phyloP scores from a whole-genome alignment of 306 rosid species.

The Erythrophleum fordii region DNA sequence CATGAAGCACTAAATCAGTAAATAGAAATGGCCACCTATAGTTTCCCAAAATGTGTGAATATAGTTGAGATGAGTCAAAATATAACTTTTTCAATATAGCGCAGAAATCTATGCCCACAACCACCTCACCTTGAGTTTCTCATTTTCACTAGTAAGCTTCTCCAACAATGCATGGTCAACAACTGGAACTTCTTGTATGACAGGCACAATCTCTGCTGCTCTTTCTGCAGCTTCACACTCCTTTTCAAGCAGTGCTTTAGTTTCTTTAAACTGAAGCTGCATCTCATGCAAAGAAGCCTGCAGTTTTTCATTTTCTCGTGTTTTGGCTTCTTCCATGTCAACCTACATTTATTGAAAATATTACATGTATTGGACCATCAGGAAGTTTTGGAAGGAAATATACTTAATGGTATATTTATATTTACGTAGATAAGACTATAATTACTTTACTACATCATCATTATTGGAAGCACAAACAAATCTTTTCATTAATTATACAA shows the following conservation, averaged over 20 bases:
- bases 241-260: constrained; percentile 65
- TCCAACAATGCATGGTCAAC: constrained; percentile 74
- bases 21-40: constrained; percentile 18
- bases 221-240: constrained; percentile 63
- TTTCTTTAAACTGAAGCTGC: constrained; percentile 77
- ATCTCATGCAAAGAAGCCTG: constrained; percentile 76
- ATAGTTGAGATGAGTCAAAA: constrained; percentile 8
- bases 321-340: constrained; percentile 81
- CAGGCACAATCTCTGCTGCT: constrained; percentile 56
- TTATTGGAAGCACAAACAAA: constrained; percentile 2
- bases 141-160: constrained; percentile 76
- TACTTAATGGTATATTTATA: background rate
- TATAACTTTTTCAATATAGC: constrained; percentile 12
- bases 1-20: constrained; percentile 47
- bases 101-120: constrained; percentile 29
- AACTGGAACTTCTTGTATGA: constrained; percentile 83
- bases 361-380: constrained; percentile 28
- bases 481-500: constrained; percentile 25
- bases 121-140: constrained; percentile 74
- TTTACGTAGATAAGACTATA: background rate
- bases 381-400: constrained; percentile 18
- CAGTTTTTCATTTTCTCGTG: constrained; percentile 73
- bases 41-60: constrained; percentile 18
- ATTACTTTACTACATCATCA: background rate
- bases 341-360: constrained; percentile 48